These are phyloP conservation scores for Brettanomyces naardenensis DNA, from an alignment of 805 yeast species.

Conservation along the genomic window DNA sequence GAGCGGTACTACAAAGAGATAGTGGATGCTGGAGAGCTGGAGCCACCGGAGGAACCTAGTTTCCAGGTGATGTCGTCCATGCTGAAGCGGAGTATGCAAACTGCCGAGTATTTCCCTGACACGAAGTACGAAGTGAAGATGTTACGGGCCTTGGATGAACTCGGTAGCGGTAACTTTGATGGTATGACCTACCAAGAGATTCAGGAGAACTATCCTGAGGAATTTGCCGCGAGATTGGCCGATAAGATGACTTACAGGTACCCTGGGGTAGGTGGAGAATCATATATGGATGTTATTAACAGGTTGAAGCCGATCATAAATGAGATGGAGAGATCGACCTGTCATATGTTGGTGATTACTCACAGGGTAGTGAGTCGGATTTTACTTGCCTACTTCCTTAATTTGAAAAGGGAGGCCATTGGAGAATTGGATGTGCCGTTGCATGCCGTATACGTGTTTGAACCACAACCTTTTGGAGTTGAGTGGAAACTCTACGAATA, in stretches of 20 bases:
- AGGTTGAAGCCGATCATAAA: conserved; percentile 84
- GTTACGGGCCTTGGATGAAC: conserved; percentile 87
- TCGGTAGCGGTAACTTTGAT: conserved; percentile 89
- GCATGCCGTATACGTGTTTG: conserved; percentile 83
- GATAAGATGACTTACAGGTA: conserved; percentile 83
- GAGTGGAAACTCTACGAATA: conserved; percentile 88
- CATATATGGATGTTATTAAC: conserved; percentile 87
- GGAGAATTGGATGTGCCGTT: conserved; percentile 90
- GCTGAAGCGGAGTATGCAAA: conserved; percentile 70
- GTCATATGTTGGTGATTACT: conserved; percentile 73
- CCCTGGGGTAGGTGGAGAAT: conserved; percentile 97
- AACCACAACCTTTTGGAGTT: conserved; percentile 92
- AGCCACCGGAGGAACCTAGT: conserved; percentile 54
- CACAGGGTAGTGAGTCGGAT: conserved; percentile 91
- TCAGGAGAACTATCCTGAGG: conserved; percentile 62
- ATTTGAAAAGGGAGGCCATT: conserved; percentile 68
- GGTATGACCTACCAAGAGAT: conserved; percentile 91
- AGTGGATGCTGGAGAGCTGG: conserved; percentile 2
- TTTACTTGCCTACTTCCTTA: conserved; percentile 80
- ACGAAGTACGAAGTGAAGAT: conserved; percentile 70
- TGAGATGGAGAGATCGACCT: conserved; percentile 87
- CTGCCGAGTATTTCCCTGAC: conserved; percentile 71
- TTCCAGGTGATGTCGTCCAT: conserved; percentile 93
- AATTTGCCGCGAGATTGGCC: conserved; percentile 64
- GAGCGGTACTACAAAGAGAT: conserved; percentile 15